These are phyloP conservation scores for Xylaria cubensis DNA, from an alignment of 495 filamentous ascomycete genomes.

Conservation along the genomic window DNA sequence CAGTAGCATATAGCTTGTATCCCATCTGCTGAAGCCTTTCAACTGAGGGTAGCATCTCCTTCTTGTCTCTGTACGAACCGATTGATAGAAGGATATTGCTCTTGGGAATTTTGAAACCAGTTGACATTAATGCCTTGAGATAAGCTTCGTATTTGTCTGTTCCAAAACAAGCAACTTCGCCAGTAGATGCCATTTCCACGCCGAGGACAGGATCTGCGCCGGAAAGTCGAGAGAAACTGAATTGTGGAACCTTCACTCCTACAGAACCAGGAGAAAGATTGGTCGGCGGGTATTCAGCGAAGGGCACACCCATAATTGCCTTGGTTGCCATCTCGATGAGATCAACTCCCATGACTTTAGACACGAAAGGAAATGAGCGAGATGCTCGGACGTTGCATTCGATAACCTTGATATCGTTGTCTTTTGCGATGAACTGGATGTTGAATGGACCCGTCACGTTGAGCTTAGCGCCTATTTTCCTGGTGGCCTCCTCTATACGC, in stretches of 20 bases:
- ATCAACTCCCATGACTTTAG: constrained; percentile 98
- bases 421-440: constrained; percentile 99
- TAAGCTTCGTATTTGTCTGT: constrained; percentile 97
- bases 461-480: constrained; percentile 92
- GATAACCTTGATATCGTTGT: constrained; percentile 99
- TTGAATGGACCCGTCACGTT: constrained; percentile 98
- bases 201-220: constrained; percentile 96
- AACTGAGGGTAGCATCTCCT: constrained; percentile 94
- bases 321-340: constrained; percentile 99
- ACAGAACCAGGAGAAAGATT: constrained; percentile 82
- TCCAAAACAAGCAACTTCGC: constrained; percentile 97
- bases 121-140: constrained; percentile 92
- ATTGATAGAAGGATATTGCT: constrained; percentile 95
- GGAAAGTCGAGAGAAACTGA: constrained; percentile 96
- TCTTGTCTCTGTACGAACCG: constrained; percentile 95
- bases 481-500: constrained; percentile 91
- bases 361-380: constrained; percentile 96
- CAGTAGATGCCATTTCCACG: constrained; percentile 99
- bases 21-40: constrained; percentile 85
- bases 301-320: constrained; percentile 87
- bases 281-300: constrained; percentile 79
- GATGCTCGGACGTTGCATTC: constrained; percentile 98
- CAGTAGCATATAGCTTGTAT: constrained; percentile 93
- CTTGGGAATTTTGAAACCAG: constrained; percentile 95
- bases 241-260: constrained; percentile 97